phyloP scores from a whole-genome alignment of 2,329 filamentous ascomycete species.

The Verticillium zaregamsianum region DNA sequence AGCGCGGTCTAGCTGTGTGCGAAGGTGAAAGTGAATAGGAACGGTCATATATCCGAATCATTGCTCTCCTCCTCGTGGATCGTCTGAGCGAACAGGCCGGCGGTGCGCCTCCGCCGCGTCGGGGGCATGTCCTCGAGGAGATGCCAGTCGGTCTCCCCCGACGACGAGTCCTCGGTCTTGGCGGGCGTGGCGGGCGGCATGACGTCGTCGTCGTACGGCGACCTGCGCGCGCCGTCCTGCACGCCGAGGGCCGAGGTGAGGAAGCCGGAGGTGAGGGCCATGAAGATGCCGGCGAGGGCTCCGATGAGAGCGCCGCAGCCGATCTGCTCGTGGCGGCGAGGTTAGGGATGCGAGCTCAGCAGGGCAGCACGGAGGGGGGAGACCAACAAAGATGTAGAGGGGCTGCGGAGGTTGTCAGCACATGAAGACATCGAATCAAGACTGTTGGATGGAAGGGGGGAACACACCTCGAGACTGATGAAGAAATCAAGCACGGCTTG shows the following conservation, averaged over 20 bases:
- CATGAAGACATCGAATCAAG: background rate
- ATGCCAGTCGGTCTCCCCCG: conserved; percentile 32
- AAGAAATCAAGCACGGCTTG: conserved; percentile 22
- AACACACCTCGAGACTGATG: conserved; percentile 30
- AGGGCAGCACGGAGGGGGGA: conserved; percentile 9
- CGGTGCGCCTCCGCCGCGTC: conserved; percentile 33
- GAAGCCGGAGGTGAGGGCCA: conserved; percentile 53
- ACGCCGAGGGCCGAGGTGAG: conserved; percentile 49
- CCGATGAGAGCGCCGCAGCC: conserved; percentile 66
- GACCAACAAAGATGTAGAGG: conserved; percentile 37
- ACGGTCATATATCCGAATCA: conserved; percentile 37
- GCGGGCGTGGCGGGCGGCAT: conserved; percentile 29
- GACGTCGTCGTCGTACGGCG: conserved; percentile 7
- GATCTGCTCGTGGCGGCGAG: conserved; percentile 32
- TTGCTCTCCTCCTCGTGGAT: conserved; percentile 73
- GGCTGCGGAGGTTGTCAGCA: conserved; percentile 22
- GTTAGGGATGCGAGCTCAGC: conserved; percentile 14
- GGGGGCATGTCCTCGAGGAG: conserved; percentile 27
- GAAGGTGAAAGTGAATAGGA: background rate
- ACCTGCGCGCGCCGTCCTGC: conserved; percentile 19
- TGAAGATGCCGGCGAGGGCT: conserved; percentile 53
- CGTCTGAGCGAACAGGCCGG: conserved; percentile 57
- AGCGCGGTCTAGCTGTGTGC: background rate
- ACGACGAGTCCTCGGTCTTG: conserved; percentile 17
- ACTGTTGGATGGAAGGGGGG: background rate